Conservation (phyloP, 108 stramenopile species). For the Nitzschia palea region DNA sequence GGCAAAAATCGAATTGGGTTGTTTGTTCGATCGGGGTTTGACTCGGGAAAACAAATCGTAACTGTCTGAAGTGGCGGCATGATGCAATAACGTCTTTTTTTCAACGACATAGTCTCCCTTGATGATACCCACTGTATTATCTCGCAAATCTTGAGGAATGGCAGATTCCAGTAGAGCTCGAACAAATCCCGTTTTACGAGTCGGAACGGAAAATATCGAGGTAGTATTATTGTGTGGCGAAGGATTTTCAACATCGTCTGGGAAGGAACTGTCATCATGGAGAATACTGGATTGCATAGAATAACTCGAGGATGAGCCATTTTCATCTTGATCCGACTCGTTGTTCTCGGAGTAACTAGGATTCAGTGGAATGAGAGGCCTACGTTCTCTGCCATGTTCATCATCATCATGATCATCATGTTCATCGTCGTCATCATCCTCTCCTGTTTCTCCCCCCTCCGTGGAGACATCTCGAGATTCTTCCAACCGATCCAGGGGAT, state of each 20-base stretch:
- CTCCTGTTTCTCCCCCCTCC: neutral
- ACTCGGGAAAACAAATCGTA: conserved; percentile 78
- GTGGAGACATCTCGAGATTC: neutral
- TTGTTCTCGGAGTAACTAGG: too few relatives aligned
- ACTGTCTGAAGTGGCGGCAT: conserved; percentile 85
- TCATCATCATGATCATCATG: conserved; percentile 13
- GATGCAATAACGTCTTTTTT: conserved; percentile 82
- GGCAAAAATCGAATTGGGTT: neutral
- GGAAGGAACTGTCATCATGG: neutral
- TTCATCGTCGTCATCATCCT: conserved; percentile 19
- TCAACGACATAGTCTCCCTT: conserved; percentile 84
- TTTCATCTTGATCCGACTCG: too few relatives aligned
- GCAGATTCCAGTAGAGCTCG: conserved; percentile 77
- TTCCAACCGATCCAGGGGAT: conserved; percentile 36
- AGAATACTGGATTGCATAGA: conserved; percentile 4
- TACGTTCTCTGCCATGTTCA: too few relatives aligned
- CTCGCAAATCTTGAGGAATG: conserved; percentile 79
- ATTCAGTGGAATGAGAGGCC: too few relatives aligned
- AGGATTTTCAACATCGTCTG: conserved; percentile 4
- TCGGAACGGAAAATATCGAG: neutral
- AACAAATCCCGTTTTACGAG: conserved; percentile 66
- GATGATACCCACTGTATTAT: conserved; percentile 81
- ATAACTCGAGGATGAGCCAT: conserved; percentile 3
- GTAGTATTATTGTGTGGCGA: conserved; percentile 25
- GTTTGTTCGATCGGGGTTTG: neutral